Evolutionary conservation across 805 yeast species (phyloP).

Genomic region (Lachancea sp.): DNA sequence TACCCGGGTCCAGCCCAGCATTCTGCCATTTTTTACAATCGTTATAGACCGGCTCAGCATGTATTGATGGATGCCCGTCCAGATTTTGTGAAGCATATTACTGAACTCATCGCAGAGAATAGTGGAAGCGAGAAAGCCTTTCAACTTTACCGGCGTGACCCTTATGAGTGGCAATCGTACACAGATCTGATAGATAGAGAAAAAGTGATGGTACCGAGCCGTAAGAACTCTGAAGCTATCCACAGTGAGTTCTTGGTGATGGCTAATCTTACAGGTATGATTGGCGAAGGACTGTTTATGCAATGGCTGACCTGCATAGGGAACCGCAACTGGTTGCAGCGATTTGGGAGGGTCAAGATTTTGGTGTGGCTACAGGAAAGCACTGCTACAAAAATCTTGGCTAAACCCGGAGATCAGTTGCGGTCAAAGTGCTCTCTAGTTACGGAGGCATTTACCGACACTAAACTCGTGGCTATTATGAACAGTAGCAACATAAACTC

Average conservation of each 20-base stretch:
- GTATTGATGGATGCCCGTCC: constrained; percentile 51
- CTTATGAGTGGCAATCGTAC: constrained; percentile 65
- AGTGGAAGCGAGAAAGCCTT: constrained; percentile 24
- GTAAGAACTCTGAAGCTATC: constrained; percentile 35
- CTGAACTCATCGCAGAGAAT: constrained; percentile 3
- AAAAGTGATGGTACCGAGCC: constrained; percentile 38
- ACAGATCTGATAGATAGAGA: constrained; percentile 41
- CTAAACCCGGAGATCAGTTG: constrained; percentile 43
- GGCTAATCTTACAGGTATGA: constrained; percentile 48
- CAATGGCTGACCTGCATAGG: constrained; percentile 71
- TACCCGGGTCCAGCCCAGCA: constrained; percentile 56
- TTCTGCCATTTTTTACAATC: constrained; percentile 55
- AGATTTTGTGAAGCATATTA: constrained; percentile 21
- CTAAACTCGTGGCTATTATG: constrained; percentile 49
- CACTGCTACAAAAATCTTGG: constrained; percentile 57
- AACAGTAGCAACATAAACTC: constrained; percentile 19
- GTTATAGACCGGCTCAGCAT: constrained; percentile 57
- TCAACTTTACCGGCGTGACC: constrained; percentile 39
- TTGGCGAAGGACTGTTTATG: constrained; percentile 61
- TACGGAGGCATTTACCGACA: constrained; percentile 56
- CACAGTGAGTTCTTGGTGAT: constrained; percentile 51
- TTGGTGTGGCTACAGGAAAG: constrained; percentile 57
- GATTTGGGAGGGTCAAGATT: constrained; percentile 69
- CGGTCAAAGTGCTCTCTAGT: constrained; percentile 62
- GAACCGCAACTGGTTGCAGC: constrained; percentile 66